Conservation (phyloP, 495 filamentous ascomycete species). For the Podospora conica region DNA sequence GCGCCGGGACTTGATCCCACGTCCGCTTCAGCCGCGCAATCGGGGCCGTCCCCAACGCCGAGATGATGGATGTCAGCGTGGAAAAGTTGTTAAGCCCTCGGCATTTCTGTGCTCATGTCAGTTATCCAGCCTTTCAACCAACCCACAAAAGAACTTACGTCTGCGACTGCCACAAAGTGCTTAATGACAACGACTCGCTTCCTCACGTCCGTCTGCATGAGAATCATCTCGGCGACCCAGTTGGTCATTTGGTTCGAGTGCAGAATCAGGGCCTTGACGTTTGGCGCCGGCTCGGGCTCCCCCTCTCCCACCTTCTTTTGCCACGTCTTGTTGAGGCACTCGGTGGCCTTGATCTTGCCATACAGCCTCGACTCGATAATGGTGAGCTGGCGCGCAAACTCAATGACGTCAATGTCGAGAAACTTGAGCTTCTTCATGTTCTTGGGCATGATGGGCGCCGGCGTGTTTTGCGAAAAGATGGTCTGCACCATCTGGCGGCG, state of each 20-base stretch:
- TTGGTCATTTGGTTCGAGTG: constrained; percentile 98
- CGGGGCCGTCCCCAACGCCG: constrained; percentile 85
- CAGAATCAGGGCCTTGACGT: constrained; percentile 92
- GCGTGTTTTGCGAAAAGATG: constrained; percentile 61
- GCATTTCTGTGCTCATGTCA: constrained; percentile 65
- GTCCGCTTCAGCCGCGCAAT: constrained; percentile 90
- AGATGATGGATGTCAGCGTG: constrained; percentile 96
- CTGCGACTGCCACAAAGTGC: constrained; percentile 92
- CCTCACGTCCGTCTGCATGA: constrained; percentile 87
- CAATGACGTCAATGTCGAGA: constrained; percentile 89
- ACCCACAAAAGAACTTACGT: constrained; percentile 52
- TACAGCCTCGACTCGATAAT: constrained; percentile 95
- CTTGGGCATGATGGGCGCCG: constrained; percentile 88
- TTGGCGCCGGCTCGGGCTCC: constrained; percentile 83
- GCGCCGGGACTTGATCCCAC: constrained; percentile 87
- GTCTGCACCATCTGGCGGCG: constrained; percentile 82
- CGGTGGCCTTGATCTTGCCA: constrained; percentile 88
- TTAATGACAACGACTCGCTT: constrained; percentile 97
- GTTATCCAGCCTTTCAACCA: background rate
- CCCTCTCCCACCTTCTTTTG: constrained; percentile 81
- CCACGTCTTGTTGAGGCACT: constrained; percentile 98
- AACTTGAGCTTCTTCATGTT: constrained; percentile 99
- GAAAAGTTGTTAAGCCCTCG: constrained; percentile 93
- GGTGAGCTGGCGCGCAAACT: constrained; percentile 93
- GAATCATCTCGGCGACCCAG: constrained; percentile 99